Conservation (phyloP, 768 basidiomycete genomes). For the Pleurotus salmoneostramineus region DNA sequence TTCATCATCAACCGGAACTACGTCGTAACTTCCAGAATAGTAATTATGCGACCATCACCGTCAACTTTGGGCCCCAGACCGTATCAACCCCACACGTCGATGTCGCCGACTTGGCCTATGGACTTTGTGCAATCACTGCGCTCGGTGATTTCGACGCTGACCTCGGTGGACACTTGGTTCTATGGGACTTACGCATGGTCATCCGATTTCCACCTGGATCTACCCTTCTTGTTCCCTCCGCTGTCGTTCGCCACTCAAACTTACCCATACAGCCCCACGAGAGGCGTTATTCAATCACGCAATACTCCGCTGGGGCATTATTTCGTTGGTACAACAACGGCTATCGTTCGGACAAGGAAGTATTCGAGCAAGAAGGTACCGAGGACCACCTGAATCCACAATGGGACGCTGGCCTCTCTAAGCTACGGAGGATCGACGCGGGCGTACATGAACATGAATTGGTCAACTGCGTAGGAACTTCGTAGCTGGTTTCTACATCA, state of each 20-base stretch:
- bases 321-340: conserved; percentile 13
- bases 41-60: conserved; percentile 18
- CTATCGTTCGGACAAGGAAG: neutral
- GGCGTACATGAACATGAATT: too few relatives aligned
- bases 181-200: conserved; percentile 13
- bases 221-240: conserved; percentile 17
- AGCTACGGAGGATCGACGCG: too few relatives aligned
- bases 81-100: neutral
- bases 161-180: conserved; percentile 16
- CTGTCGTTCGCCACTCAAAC: conserved; percentile 11
- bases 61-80: conserved; percentile 9
- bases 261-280: conserved; percentile 7
- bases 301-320: conserved; percentile 15
- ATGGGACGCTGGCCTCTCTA: too few relatives aligned
- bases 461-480: too few relatives aligned
- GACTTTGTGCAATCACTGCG: conserved; percentile 16
- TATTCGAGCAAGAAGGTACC: neutral
- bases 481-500: too few relatives aligned
- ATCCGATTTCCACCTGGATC: too few relatives aligned
- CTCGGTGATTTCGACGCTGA: conserved; percentile 11
- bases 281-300: conserved; percentile 11
- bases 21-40: conserved; percentile 20
- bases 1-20: conserved; percentile 8
- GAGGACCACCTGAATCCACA: neutral
- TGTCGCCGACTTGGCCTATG: conserved; percentile 18